Percentiles rank a stretch among this genome's conserved stretches.
These are phyloP conservation scores for Cucumis melo DNA, from an alignment of 306 rosid species.

Conservation along the genomic window DNA sequence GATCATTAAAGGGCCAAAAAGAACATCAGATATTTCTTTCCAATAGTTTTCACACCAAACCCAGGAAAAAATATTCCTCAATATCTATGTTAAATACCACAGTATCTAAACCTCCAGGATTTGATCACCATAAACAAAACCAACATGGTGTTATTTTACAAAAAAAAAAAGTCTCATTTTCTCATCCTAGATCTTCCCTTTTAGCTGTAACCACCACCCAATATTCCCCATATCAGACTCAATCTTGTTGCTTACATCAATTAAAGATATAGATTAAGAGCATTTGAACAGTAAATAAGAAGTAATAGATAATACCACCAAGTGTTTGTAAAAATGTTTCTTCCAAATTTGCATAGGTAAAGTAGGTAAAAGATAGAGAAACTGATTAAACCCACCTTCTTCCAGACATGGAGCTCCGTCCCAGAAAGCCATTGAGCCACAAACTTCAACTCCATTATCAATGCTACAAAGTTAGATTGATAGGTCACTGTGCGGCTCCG, in stretches of 20 bases:
- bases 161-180: constrained; percentile 16
- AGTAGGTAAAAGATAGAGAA: constrained; percentile 16
- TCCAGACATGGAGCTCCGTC: constrained; percentile 71
- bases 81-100: constrained; percentile 51
- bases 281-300: constrained; percentile 6
- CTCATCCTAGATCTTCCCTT: constrained; percentile 42
- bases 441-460: constrained; percentile 24
- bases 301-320: constrained; percentile 14
- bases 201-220: constrained; percentile 7
- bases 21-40: constrained; percentile 13
- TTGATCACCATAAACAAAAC: constrained; percentile 4
- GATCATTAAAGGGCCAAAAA: constrained; percentile 35
- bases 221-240: constrained; percentile 10
- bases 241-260: constrained; percentile 38
- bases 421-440: constrained; percentile 92
- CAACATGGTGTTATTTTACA: constrained; percentile 13
- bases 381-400: constrained; percentile 24
- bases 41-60: constrained; percentile 22
- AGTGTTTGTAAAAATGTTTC: constrained; percentile 7
- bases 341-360: constrained; percentile 9
- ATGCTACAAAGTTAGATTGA: background rate
- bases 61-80: constrained; percentile 33
- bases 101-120: constrained; percentile 23
- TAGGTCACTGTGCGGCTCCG: constrained; percentile 45
- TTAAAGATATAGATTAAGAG: constrained; percentile 15